A percentile compares a stretch with the other conserved stretches of the same genome.
Evolutionary conservation across 2,329 filamentous ascomycete genomes (phyloP).

Genomic region (Clonostachys rosea): DNA sequence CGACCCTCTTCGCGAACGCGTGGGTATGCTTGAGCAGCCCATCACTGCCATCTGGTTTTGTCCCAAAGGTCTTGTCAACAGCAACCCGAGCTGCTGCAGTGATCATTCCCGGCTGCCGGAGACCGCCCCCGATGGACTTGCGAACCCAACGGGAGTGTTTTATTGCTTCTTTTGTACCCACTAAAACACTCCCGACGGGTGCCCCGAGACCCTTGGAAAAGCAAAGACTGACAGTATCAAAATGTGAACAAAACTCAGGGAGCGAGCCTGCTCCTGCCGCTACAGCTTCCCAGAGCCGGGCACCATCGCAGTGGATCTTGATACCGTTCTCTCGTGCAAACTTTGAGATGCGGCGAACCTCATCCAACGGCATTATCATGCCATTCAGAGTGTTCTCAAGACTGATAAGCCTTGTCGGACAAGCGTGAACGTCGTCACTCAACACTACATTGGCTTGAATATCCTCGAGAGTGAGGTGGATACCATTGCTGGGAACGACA

Average conservation of each 20-base stretch:
- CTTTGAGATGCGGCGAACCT: slow-evolving; percentile 62
- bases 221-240: slow-evolving; percentile 73
- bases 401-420: slow-evolving; percentile 75
- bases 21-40: slow-evolving; percentile 60
- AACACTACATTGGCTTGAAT: slow-evolving; percentile 61
- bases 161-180: slow-evolving; percentile 38
- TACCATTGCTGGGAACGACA: slow-evolving; percentile 64
- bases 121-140: slow-evolving; percentile 72
- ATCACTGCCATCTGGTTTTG: slow-evolving; percentile 28
- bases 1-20: slow-evolving; percentile 56
- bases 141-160: slow-evolving; percentile 39
- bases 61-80: slow-evolving; percentile 44
- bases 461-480: slow-evolving; percentile 74
- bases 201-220: slow-evolving; percentile 82
- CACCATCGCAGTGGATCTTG: slow-evolving; percentile 73
- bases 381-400: slow-evolving; percentile 85
- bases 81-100: slow-evolving; percentile 68
- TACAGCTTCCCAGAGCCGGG: slow-evolving; percentile 77
- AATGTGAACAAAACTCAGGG: slow-evolving; percentile 60
- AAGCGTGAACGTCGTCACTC: slow-evolving; percentile 68
- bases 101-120: slow-evolving; percentile 69
- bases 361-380: slow-evolving; percentile 70
- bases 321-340: slow-evolving; percentile 65
- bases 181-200: slow-evolving; percentile 72
- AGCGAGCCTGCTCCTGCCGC: slow-evolving; percentile 64